These are phyloP conservation scores for Hyphopichia buzzinii DNA, from an alignment of 1,139 yeast species.

Conservation along the genomic window DNA sequence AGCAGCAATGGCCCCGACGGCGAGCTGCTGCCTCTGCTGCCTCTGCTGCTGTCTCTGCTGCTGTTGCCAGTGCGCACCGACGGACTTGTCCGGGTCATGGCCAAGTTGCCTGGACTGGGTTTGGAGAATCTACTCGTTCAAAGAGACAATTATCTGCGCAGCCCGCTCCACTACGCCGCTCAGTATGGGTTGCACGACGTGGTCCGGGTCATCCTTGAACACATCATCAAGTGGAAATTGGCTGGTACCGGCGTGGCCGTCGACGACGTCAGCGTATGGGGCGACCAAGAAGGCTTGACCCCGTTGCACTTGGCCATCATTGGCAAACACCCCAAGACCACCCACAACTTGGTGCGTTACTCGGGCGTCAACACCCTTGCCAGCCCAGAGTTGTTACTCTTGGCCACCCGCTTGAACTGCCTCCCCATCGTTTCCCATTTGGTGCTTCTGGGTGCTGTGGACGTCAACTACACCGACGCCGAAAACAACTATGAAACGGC, in stretches of 20 bases:
- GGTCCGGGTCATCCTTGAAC: slow-evolving; percentile 54
- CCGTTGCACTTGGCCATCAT: slow-evolving; percentile 83
- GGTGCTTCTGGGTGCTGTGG: slow-evolving; percentile 56
- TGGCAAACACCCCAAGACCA: slow-evolving; percentile 80
- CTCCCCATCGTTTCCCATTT: slow-evolving; percentile 55
- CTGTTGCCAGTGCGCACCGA: slow-evolving; percentile 18
- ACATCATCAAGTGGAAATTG: slow-evolving; percentile 29
- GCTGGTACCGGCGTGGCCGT: slow-evolving; percentile 46
- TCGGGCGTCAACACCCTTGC: slow-evolving; percentile 34
- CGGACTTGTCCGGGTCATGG: slow-evolving; percentile 22
- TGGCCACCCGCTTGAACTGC: slow-evolving; percentile 72
- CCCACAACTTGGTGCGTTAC: slow-evolving; percentile 54
- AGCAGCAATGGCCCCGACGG: slow-evolving; percentile 64
- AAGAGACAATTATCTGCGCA: slow-evolving; percentile 72
- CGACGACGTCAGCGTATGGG: slow-evolving; percentile 66
- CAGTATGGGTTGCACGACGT: slow-evolving; percentile 78
- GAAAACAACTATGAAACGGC: slow-evolving; percentile 75
- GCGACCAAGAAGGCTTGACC: slow-evolving; percentile 77
- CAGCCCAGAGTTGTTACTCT: slow-evolving; percentile 54
- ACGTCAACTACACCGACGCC: slow-evolving; percentile 60
- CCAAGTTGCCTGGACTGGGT: slow-evolving; percentile 46
- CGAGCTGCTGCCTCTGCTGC: slow-evolving; percentile 21
- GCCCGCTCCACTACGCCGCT: slow-evolving; percentile 89
- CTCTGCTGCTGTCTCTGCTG: no score
- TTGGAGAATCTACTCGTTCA: slow-evolving; percentile 59